Base-by-base conservation (phyloP, 2,329 filamentous ascomycete species). In the Berkeleyomyces basicola region DNA sequence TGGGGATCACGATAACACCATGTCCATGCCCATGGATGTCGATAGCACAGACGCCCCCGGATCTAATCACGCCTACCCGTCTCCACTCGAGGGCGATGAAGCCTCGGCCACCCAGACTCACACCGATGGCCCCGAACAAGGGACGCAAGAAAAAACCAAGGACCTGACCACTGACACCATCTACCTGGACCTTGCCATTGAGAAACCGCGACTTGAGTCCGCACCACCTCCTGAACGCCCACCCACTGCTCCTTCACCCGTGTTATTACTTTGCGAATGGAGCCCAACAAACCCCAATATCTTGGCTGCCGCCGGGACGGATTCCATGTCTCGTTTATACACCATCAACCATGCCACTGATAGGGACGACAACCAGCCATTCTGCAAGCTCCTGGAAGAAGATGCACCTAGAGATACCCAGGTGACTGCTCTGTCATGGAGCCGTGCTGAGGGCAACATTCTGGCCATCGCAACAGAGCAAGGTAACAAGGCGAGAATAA, bases 251-350 rank as follows among this genome's bases (percentile, higher is more conserved):
- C 80, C 78, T 69, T 76, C 77, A 73, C 81, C 82, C 70, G 78
- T 84, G 69, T 74, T 85, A 72, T 77, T 85, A 75, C 82, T 84
- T 73, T 85, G 82, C 78, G 81, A 84, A 77, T 86, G 82, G 81
- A 84, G 81, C 76, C 83, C 83, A 68, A 77, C 72, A 73, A 79
- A 85, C 76, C 79, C 82, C 72, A 81, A 79, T 65, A 75, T 83
- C 74, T 77, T 86, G 77, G 83, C 82, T 73, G 82, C 82, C 77
- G 82, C 81, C 75, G 83, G 83, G 69, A 85, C 82, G 72, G 83
- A 85, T 77, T 81, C 82, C 74, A 81, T 85, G 81, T 83, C 82
- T 77, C 82, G 82, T 67, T 78, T 85, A 74, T 85, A 83, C 82
- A 84, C 80, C 66, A 72, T 85, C 68, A 78, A 79, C 71, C 79